A percentile compares a stretch with the other conserved stretches of the same genome.
These are phyloP conservation scores for Erythrobasidium hasegawianum DNA, from an alignment of 1,284 basidiomycete genomes.

Conservation along the genomic window DNA sequence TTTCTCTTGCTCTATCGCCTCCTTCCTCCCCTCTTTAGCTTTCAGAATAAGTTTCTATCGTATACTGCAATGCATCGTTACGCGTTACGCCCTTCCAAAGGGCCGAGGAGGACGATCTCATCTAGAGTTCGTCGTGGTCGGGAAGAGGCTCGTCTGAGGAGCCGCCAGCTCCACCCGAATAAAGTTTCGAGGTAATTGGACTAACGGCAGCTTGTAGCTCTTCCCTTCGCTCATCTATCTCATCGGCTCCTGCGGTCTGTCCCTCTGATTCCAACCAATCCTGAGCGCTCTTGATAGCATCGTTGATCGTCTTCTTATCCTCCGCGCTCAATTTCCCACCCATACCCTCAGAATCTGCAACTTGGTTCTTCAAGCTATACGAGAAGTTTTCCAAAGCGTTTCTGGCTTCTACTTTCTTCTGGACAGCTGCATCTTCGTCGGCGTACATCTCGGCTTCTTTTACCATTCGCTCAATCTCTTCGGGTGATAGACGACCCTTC, in stretches of 20 bases:
- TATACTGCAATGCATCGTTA: too few relatives aligned
- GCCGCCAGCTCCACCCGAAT: slow-evolving; percentile 7
- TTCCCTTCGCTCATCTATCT: slow-evolving; percentile 89
- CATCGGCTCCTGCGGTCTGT: slow-evolving; percentile 70
- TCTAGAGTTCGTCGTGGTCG: slow-evolving; percentile 35
- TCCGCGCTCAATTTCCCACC: slow-evolving; percentile 80
- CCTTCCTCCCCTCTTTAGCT: too few relatives aligned
- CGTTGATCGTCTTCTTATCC: slow-evolving; percentile 83
- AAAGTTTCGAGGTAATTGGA: too few relatives aligned
- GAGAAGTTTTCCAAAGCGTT: slow-evolving; percentile 43
- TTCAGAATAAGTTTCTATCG: too few relatives aligned
- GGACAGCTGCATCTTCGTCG: slow-evolving; percentile 84
- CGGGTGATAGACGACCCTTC: slow-evolving; percentile 95
- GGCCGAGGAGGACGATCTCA: too few relatives aligned
- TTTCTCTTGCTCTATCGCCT: too few relatives aligned
- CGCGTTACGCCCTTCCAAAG: too few relatives aligned
- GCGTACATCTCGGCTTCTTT: slow-evolving; percentile 58
- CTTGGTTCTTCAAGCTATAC: slow-evolving; percentile 65
- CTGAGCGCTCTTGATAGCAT: slow-evolving; percentile 77
- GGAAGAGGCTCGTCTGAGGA: slow-evolving; percentile 32
- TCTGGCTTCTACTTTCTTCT: slow-evolving; percentile 78
- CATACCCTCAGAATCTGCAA: slow-evolving; percentile 80
- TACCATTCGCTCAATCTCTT: slow-evolving; percentile 98
- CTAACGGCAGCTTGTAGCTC: too few relatives aligned
- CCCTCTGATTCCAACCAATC: slow-evolving; percentile 87